Conservation (phyloP, 225 moss, liverwort and hornwort genomes). For the Straminergon stramineum region DNA sequence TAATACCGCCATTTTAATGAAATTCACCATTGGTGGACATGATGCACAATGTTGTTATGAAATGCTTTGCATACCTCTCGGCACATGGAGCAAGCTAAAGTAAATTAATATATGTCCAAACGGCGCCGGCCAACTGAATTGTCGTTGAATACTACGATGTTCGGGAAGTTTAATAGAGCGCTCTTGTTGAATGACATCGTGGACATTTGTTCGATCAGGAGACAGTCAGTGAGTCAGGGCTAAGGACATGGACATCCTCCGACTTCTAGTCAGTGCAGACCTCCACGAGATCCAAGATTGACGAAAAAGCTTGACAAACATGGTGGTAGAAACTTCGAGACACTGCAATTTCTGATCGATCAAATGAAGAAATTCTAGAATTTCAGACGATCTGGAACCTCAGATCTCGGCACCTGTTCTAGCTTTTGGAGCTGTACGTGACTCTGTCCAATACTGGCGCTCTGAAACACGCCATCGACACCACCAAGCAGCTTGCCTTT, state of each 20-base stretch:
- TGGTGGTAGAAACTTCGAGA: not conserved
- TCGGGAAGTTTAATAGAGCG: not conserved
- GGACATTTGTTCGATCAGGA: not conserved
- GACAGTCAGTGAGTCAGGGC: not conserved
- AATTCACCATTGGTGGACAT: too few relatives aligned
- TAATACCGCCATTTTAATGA: too few relatives aligned
- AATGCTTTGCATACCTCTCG: not conserved
- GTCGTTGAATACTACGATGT: not conserved
- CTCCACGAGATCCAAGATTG: not conserved
- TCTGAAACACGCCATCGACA: not conserved
- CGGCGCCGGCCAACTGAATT: not conserved
- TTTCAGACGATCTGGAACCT: too few relatives aligned
- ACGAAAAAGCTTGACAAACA: not conserved
- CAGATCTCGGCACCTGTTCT: not conserved
- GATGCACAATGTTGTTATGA: not conserved
- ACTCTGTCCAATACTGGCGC: too few relatives aligned
- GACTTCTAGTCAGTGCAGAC: not conserved
- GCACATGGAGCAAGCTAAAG: not conserved
- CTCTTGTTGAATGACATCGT: not conserved
- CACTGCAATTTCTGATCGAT: not conserved
- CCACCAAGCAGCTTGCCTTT: not conserved
- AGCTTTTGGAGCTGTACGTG: not conserved
- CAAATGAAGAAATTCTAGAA: too few relatives aligned
- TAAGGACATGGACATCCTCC: not conserved
- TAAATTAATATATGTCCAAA: not conserved